phyloP scores from a whole-genome alignment of 352 stramenopile genomes.

The Phytophthora nicotianae region DNA sequence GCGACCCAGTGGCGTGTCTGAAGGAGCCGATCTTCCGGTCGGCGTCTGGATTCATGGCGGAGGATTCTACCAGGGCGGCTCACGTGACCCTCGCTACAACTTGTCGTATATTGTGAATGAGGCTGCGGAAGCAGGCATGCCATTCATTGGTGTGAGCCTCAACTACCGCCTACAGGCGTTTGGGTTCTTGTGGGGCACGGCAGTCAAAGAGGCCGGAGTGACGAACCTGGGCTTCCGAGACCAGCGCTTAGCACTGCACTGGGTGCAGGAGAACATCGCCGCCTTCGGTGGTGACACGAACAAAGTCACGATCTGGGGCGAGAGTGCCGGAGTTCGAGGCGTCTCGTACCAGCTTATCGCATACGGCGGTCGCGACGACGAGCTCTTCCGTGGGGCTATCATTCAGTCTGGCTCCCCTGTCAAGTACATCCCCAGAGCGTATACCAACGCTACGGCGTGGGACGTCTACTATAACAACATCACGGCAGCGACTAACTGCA shows the following conservation, averaged over 20 bases:
- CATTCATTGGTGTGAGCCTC: slow-evolving; percentile 44
- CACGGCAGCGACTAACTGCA: slow-evolving; percentile 27
- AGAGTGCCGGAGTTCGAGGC: slow-evolving; percentile 50
- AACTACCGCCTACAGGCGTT: slow-evolving; percentile 47
- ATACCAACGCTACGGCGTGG: slow-evolving; percentile 13
- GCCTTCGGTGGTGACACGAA: slow-evolving; percentile 21
- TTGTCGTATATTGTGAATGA: slow-evolving; percentile 37
- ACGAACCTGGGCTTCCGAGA: slow-evolving; percentile 88
- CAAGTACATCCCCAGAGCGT: slow-evolving; percentile 4
- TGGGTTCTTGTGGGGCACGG: slow-evolving; percentile 34
- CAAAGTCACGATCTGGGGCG: slow-evolving; percentile 30
- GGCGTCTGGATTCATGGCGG: slow-evolving; percentile 34
- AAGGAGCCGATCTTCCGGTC: slow-evolving; percentile 19
- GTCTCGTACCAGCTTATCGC: slow-evolving; percentile 32
- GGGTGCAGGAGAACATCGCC: slow-evolving; percentile 34
- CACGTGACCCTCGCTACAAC: slow-evolving; percentile 37
- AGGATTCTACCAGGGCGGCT: slow-evolving; percentile 27
- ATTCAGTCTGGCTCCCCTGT: slow-evolving; percentile 29
- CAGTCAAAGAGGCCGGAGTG: slow-evolving; percentile 43
- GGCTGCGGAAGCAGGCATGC: slow-evolving; percentile 13
- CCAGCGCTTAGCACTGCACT: slow-evolving; percentile 81
- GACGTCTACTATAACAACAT: slow-evolving; percentile 38
- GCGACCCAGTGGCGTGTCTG: slow-evolving; percentile 35
- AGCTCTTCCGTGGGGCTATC: slow-evolving; percentile 26
- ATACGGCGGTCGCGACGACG: slow-evolving; percentile 30